Conservation (phyloP, 2,329 filamentous ascomycete species). For the Dactylellina haptotyla region DNA sequence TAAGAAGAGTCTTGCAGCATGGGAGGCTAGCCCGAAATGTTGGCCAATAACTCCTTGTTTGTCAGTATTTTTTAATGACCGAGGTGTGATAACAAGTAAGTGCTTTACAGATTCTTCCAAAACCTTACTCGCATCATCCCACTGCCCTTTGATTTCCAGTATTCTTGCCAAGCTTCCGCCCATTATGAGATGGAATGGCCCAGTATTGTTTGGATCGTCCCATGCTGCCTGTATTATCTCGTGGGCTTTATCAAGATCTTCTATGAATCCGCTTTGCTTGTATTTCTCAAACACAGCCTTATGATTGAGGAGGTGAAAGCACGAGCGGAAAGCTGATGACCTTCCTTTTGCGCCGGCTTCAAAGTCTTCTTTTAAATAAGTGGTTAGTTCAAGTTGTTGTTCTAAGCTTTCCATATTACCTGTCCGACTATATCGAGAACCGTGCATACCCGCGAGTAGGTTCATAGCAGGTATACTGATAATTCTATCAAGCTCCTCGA, state of each 20-base stretch:
- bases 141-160: background rate
- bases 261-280: background rate
- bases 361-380: background rate
- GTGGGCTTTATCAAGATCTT: background rate
- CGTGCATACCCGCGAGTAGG: background rate
- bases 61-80: conserved; percentile 9
- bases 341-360: background rate
- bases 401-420: background rate
- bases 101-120: conserved; percentile 3
- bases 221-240: conserved; percentile 1
- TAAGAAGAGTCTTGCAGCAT: background rate
- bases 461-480: background rate
- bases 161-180: background rate
- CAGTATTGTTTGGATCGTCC: background rate
- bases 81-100: conserved; percentile 1
- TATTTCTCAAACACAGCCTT: background rate
- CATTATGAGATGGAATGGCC: background rate
- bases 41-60: background rate
- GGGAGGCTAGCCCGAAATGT: conserved; percentile 5
- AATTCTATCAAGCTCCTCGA: background rate
- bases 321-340: background rate
- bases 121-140: background rate
- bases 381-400: background rate
- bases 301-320: background rate
- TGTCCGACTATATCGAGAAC: background rate